Percentiles rank a stretch among this genome's conserved stretches.
Evolutionary conservation across 1,139 yeast genomes (phyloP).

Genomic region (Hansenula sp.): DNA sequence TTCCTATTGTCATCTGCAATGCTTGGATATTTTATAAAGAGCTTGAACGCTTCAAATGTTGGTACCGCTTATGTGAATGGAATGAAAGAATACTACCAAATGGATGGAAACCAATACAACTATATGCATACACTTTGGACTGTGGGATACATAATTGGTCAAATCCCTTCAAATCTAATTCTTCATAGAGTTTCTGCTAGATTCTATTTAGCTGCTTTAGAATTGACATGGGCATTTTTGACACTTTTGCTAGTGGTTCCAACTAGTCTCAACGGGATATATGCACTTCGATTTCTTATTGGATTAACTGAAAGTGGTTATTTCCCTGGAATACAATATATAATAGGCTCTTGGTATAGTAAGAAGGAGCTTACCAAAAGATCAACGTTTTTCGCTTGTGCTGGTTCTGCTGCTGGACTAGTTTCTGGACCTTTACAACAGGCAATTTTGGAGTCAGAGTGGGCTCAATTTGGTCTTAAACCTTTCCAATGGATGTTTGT

Average conservation of each 20-base stretch:
- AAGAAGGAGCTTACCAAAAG: slow-evolving; percentile 41
- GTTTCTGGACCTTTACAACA: slow-evolving; percentile 43
- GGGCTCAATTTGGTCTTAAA: slow-evolving; percentile 28
- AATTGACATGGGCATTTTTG: slow-evolving; percentile 49
- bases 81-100: slow-evolving; percentile 34
- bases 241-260: slow-evolving; percentile 45
- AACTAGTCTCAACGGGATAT: slow-evolving; percentile 36
- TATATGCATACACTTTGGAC: slow-evolving; percentile 46
- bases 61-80: slow-evolving; percentile 31
- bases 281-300: slow-evolving; percentile 25
- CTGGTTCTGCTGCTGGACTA: slow-evolving; percentile 43
- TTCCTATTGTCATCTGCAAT: slow-evolving; percentile 36
- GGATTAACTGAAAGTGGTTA: slow-evolving; percentile 54
- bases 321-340: slow-evolving; percentile 41
- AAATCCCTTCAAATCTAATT: slow-evolving; percentile 47
- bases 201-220: slow-evolving; percentile 45
- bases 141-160: slow-evolving; percentile 53
- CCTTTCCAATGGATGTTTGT: slow-evolving; percentile 49
- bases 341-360: slow-evolving; percentile 39
- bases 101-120: slow-evolving; percentile 46
- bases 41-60: slow-evolving; percentile 39
- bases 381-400: slow-evolving; percentile 42
- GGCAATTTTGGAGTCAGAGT: slow-evolving; percentile 30
- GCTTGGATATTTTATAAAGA: slow-evolving; percentile 33
- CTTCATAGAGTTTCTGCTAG: slow-evolving; percentile 24